Evolutionary conservation across 2,329 filamentous ascomycete species (phyloP).

Genomic region (Dichotomopilus funicola): DNA sequence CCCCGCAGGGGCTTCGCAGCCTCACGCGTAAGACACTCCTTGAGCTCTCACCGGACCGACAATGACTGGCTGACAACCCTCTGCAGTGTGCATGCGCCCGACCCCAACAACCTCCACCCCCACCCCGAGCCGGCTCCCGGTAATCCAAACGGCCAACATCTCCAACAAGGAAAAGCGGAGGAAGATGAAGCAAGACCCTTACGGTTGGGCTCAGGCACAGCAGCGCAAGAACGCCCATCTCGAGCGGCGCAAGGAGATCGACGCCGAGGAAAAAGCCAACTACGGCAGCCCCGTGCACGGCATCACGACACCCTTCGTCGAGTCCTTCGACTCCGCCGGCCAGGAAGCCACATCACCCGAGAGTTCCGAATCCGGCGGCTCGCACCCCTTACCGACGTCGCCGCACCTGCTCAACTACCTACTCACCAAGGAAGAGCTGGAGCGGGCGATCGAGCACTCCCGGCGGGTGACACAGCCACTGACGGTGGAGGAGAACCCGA

Average conservation of each 20-base stretch:
- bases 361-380: conserved; percentile 37
- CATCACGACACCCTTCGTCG: conserved; percentile 70
- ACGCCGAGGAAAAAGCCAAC: conserved; percentile 54
- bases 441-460: conserved; percentile 59
- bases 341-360: conserved; percentile 37
- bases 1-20: conserved; percentile 52
- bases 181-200: conserved; percentile 69
- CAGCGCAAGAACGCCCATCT: conserved; percentile 80
- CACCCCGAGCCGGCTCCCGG: conserved; percentile 47
- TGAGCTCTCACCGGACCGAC: not conserved
- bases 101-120: conserved; percentile 25
- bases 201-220: conserved; percentile 70
- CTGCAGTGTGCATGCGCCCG: conserved; percentile 56
- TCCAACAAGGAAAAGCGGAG: conserved; percentile 58
- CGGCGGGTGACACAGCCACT: conserved; percentile 59
- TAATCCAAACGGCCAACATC: conserved; percentile 59
- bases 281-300: conserved; percentile 77
- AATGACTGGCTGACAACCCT: conserved; percentile 1
- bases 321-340: conserved; percentile 66
- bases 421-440: conserved; percentile 60
- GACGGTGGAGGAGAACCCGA: conserved; percentile 27
- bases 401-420: conserved; percentile 66
- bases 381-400: conserved; percentile 40
- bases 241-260: conserved; percentile 64
- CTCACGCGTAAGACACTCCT: conserved; percentile 48